phyloP scores from a whole-genome alignment of 169 alveolate species.

The Perkinsus chesapeaki region DNA sequence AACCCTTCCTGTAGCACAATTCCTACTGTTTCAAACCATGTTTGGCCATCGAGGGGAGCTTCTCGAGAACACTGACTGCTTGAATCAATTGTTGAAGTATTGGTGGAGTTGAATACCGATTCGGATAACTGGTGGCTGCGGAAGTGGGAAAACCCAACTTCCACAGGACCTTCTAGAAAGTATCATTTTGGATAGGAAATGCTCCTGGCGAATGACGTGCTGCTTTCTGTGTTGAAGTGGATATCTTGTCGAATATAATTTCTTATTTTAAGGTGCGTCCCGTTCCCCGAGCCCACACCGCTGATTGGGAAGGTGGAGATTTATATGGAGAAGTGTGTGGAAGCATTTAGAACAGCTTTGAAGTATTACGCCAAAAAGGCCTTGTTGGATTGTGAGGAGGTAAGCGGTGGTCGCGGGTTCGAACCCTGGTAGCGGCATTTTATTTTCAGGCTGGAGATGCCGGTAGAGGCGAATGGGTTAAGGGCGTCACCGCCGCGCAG shows the following conservation, averaged over 20 bases:
- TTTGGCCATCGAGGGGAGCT: no score
- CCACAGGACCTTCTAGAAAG: no score
- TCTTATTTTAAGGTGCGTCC: conserved; percentile 36
- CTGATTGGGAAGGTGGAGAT: conserved; percentile 82
- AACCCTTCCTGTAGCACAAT: no score
- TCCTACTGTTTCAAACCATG: no score
- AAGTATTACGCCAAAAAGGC: conserved; percentile 58
- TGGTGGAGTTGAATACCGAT: no score
- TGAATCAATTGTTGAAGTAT: no score
- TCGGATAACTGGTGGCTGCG: no score
- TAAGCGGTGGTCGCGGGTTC: background rate
- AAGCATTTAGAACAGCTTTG: conserved; percentile 63
- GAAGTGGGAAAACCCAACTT: no score
- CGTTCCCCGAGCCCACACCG: conserved; percentile 68
- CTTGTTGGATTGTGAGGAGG: conserved; percentile 24
- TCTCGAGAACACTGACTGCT: no score
- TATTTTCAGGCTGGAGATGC: background rate
- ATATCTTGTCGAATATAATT: background rate
- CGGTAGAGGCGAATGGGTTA: conserved; percentile 4
- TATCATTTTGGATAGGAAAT: no score
- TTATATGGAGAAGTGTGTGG: conserved; percentile 80
- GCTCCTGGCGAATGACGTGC: no score
- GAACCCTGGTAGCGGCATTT: background rate
- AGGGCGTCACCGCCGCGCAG: conserved; percentile 43
- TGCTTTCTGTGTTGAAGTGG: background rate